Base-by-base conservation (phyloP, 2,329 filamentous ascomycete species). In the Emergomyces pasteurianus region DNA sequence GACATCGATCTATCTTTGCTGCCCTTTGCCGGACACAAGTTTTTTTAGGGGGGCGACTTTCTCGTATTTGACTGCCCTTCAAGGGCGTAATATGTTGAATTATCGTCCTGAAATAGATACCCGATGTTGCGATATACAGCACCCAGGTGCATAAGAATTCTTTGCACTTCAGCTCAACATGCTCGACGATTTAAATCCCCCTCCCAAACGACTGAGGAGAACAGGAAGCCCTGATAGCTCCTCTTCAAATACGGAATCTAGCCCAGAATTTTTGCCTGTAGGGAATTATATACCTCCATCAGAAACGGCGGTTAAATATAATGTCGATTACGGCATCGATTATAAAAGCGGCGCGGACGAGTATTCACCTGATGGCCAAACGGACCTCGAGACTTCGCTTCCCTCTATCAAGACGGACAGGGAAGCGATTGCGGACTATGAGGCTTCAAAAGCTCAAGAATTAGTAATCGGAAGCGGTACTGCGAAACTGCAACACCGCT, bases 371-470 rank as follows among this genome's bases (percentile, higher is more conserved):
- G 72, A 67, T 49, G 75, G 74, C 47, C 79, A 80, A 65, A 90
- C 88, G 14, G 86, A 88, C 60, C 77, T 92, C 53, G 88, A 91
- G 67, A 85, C 80, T 63, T 86, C 86, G 6, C 76, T 95, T 6
- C 89, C 89, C 16, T 79, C 81, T 0, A 78, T 92, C 1, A 78
- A 83, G 65, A 82, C 82, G 2, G 86, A 88, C 64, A 80, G 86
- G 66, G 81, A 88, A 62, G 88, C 90, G 2, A 89, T 95, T 62
- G 81, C 88, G 63, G 84, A 89, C 65, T 96, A 96, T 68, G 89
- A 95, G 73, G 78, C 80, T 1, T 85, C 86, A 64, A 83, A 83
- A 65, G 81, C 82, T 34, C 85, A 82, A 23, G 81, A 84, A 63
- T 55, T 63, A 43, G 53, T 59, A 1, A 67, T 69, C n/a, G 68